Percentiles rank a stretch among this genome's conserved stretches.
These are phyloP conservation scores for Curvularia lunata DNA, from an alignment of 2,329 filamentous ascomycete genomes.

Conservation along the genomic window DNA sequence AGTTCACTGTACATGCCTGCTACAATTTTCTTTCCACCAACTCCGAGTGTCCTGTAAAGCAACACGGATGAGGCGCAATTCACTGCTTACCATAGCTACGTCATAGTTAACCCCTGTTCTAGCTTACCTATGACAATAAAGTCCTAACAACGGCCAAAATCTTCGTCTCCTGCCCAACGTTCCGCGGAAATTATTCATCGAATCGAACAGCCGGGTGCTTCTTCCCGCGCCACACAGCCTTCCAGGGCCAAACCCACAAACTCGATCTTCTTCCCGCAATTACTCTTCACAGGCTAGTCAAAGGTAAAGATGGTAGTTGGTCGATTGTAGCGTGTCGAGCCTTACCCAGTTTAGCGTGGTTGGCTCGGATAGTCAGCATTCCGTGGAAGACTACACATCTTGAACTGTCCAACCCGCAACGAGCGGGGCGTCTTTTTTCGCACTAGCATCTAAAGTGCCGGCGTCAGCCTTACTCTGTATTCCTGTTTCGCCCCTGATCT, in stretches of 20 bases:
- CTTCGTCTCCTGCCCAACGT: background rate
- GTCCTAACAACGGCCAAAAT: background rate
- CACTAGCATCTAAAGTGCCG: background rate
- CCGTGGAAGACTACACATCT: slow-evolving; percentile 9
- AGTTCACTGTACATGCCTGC: background rate
- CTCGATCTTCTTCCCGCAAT: background rate
- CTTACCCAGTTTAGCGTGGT: slow-evolving; percentile 6
- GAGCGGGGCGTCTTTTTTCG: background rate
- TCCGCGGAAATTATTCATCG: background rate
- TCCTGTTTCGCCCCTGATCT: background rate
- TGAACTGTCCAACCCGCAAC: slow-evolving; percentile 3
- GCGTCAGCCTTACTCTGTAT: background rate
- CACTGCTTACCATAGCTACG: background rate
- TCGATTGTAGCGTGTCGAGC: slow-evolving; percentile 4
- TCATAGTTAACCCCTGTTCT: background rate
- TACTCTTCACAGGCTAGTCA: background rate
- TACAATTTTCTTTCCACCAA: background rate
- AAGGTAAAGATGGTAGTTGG: background rate
- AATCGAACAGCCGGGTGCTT: background rate
- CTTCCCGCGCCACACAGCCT: background rate
- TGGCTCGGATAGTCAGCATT: slow-evolving; percentile 8
- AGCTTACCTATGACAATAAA: background rate
- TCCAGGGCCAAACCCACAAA: too few species aligned
- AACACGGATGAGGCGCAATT: background rate
- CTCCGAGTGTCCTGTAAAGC: background rate